phyloP scores from a whole-genome alignment of 2,329 filamentous ascomycete species.

The Dothistroma pini region DNA sequence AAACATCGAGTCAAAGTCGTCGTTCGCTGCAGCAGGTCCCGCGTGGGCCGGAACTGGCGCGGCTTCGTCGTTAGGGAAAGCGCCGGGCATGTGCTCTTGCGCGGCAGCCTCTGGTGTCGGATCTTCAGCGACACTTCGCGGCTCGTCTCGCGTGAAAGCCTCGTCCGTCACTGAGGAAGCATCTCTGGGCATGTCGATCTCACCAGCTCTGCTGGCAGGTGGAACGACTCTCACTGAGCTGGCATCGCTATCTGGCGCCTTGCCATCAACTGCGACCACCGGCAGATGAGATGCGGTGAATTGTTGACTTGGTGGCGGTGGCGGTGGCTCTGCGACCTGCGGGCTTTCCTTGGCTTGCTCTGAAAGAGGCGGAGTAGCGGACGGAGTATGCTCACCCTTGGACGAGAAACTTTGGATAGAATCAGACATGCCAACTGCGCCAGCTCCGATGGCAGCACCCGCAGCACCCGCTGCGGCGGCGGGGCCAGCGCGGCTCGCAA shows the following conservation, averaged over 20 bases:
- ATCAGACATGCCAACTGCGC: constrained; percentile 25
- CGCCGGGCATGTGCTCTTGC: constrained; percentile 43
- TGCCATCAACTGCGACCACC: constrained; percentile 57
- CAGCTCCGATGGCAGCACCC: constrained; percentile 8
- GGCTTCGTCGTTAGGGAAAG: constrained; percentile 47
- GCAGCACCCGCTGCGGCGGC: constrained; percentile 11
- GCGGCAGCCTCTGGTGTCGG: constrained; percentile 18
- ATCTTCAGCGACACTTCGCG: constrained; percentile 19
- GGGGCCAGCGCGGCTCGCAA: constrained; percentile 24
- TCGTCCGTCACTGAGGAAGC: constrained; percentile 6
- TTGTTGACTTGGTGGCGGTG: constrained; percentile 70
- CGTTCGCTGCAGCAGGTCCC: constrained; percentile 40
- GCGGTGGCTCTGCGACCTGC: constrained; percentile 56
- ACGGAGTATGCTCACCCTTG: constrained; percentile 51
- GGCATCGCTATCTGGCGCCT: constrained; percentile 33
- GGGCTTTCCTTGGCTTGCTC: constrained; percentile 51
- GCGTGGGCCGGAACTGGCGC: constrained; percentile 46
- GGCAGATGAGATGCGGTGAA: constrained; percentile 74
- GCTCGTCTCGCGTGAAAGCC: constrained; percentile 4
- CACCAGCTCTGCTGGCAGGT: constrained; percentile 33
- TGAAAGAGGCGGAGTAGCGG: constrained; percentile 58
- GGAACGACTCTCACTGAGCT: constrained; percentile 54
- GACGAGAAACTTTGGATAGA: constrained; percentile 29
- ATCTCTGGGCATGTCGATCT: constrained; percentile 26
- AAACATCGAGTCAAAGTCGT: constrained; percentile 83